phyloP scores from a whole-genome alignment of 2,329 filamentous ascomycete genomes.

The Mollisia scopiformis region DNA sequence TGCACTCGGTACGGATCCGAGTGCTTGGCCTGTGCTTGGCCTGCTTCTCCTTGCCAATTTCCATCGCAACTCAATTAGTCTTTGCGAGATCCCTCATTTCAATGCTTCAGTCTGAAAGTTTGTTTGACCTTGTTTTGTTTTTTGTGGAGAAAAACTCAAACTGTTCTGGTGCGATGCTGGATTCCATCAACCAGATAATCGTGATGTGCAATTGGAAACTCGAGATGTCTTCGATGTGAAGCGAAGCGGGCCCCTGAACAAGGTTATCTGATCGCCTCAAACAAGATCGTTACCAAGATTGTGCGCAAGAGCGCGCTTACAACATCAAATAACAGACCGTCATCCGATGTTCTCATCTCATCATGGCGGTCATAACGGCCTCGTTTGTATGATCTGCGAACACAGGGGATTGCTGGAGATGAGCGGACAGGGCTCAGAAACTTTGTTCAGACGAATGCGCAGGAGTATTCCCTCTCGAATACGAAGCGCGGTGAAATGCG shows the following conservation, averaged over 20 bases:
- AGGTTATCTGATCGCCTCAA: constrained; percentile 8
- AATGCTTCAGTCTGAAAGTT: neutral
- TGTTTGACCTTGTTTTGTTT: neutral
- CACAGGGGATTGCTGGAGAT: neutral
- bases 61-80: neutral
- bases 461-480: no score
- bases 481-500: no score
- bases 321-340: constrained; percentile 1
- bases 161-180: neutral
- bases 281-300: constrained; percentile 12
- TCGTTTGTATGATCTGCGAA: neutral
- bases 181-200: constrained; percentile 20
- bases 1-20: neutral
- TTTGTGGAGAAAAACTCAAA: neutral
- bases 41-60: neutral
- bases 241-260: constrained; percentile 10
- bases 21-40: neutral
- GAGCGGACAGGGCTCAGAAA: neutral
- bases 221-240: constrained; percentile 1
- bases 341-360: constrained; percentile 16
- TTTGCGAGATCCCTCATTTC: neutral
- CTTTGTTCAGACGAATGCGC: neutral
- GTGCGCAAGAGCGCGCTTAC: constrained; percentile 7
- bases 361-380: neutral
- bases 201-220: neutral